Evolutionary conservation across 2,329 filamentous ascomycete genomes (phyloP).

Genomic region (Pyrenochaeta sp.): DNA sequence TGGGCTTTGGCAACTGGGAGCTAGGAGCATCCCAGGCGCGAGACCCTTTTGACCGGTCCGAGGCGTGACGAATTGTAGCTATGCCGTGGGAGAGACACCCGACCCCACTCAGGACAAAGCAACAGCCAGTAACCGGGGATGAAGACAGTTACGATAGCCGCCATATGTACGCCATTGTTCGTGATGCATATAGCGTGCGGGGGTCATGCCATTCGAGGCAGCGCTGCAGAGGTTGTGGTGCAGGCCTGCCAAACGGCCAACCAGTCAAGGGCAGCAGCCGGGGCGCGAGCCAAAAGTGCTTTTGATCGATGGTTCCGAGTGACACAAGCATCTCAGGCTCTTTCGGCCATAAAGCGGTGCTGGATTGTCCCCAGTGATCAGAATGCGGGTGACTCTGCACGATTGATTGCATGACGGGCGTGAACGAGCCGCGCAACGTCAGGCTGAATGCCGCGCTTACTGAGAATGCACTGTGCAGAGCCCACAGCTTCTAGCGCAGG

Average conservation of each 20-base stretch:
- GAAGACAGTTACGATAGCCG: conserved; percentile 30
- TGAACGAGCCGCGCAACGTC: conserved; percentile 28
- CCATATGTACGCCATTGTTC: conserved; percentile 31
- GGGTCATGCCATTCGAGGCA: conserved; percentile 40
- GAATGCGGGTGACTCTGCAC: conserved; percentile 50
- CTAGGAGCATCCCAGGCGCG: conserved; percentile 34
- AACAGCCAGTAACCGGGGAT: conserved; percentile 38
- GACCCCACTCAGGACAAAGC: conserved; percentile 24
- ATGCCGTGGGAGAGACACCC: conserved; percentile 16
- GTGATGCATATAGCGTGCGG: conserved; percentile 37
- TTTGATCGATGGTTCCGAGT: conserved; percentile 44
- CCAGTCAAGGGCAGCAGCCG: conserved; percentile 24
- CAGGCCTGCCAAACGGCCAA: conserved; percentile 27
- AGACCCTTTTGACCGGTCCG: conserved; percentile 33
- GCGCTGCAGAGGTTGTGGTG: conserved; percentile 39
- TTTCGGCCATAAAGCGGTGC: conserved; percentile 33
- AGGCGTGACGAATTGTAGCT: conserved; percentile 16
- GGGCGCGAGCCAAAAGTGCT: conserved; percentile 32
- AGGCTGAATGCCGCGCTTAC: conserved; percentile 23
- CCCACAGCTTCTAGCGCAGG: not conserved
- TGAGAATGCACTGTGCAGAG: conserved; percentile 4
- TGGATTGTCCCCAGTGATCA: conserved; percentile 43
- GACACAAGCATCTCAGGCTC: conserved; percentile 30
- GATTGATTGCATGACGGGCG: conserved; percentile 41
- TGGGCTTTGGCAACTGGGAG: conserved; percentile 21